A percentile compares a stretch with the other conserved stretches of the same genome.
These are phyloP conservation scores for Talaromyces albobiverticillius DNA, from an alignment of 2,329 filamentous ascomycete species.

Conservation along the genomic window DNA sequence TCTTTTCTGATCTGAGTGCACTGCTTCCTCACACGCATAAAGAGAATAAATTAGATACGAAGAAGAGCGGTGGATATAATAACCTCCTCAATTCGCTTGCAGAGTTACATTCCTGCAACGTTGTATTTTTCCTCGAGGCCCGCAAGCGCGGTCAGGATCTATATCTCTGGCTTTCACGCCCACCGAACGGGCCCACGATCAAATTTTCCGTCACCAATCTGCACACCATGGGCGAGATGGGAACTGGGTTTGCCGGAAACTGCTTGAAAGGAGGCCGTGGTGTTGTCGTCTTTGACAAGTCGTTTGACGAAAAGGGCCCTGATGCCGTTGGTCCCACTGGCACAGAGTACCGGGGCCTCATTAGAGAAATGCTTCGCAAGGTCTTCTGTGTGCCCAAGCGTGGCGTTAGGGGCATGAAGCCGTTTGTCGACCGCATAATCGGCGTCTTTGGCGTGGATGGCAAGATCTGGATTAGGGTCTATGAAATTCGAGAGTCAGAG, in stretches of 20 bases:
- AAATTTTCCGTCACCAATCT: slow-evolving; percentile 59
- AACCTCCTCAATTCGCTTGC: slow-evolving; percentile 74
- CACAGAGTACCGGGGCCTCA: slow-evolving; percentile 42
- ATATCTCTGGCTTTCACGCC: slow-evolving; percentile 89
- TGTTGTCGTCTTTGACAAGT: slow-evolving; percentile 84
- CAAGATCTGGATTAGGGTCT: slow-evolving; percentile 94
- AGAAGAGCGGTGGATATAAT: slow-evolving; percentile 61
- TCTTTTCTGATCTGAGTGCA: slow-evolving; percentile 82
- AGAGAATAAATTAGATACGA: slow-evolving; percentile 95
- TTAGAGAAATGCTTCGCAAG: slow-evolving; percentile 87
- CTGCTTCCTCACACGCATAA: slow-evolving; percentile 90
- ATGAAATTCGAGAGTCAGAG: slow-evolving; percentile 86
- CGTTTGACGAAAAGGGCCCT: slow-evolving; percentile 73
- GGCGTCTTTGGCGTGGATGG: slow-evolving; percentile 85
- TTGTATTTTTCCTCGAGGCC: slow-evolving; percentile 92
- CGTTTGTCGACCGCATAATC: slow-evolving; percentile 94
- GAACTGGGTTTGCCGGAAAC: slow-evolving; percentile 70
- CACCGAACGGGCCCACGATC: slow-evolving; percentile 75
- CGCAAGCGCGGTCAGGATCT: slow-evolving; percentile 62
- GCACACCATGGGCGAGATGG: slow-evolving; percentile 94
- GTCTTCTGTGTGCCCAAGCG: slow-evolving; percentile 85
- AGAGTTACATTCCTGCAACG: slow-evolving; percentile 88
- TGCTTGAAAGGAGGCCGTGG: slow-evolving; percentile 91
- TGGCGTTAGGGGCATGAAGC: slow-evolving; percentile 83
- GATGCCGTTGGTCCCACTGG: slow-evolving; percentile 65